phyloP scores from a whole-genome alignment of 768 basidiomycete genomes.

The Cystofilobasidium bisporidii region DNA sequence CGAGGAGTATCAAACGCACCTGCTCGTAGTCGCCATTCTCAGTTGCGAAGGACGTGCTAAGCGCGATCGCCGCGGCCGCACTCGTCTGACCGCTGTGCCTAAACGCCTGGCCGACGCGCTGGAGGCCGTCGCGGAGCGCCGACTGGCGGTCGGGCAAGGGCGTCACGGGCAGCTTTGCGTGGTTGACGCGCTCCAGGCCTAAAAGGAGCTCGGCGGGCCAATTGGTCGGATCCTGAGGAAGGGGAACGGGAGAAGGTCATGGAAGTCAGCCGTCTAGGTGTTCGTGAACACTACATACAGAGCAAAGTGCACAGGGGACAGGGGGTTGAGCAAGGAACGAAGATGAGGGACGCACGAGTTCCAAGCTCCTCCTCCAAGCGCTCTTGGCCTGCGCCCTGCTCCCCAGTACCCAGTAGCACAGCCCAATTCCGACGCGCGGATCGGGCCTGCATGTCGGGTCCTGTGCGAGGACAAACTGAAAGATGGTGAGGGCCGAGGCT shows the following conservation, averaged over 20 bases:
- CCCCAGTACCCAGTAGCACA: slow-evolving; percentile 85
- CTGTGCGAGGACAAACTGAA: slow-evolving; percentile 71
- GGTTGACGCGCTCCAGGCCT: slow-evolving; percentile 76
- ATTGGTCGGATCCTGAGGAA: slow-evolving; percentile 58
- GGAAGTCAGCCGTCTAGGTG: too few species aligned
- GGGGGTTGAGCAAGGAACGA: background rate
- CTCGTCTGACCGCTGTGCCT: slow-evolving; percentile 47
- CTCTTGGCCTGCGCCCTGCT: slow-evolving; percentile 69
- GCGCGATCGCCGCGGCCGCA: slow-evolving; percentile 70
- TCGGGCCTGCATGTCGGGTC: slow-evolving; percentile 76
- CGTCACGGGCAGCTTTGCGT: slow-evolving; percentile 59
- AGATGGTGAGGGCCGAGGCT: slow-evolving; percentile 67
- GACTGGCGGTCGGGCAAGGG: slow-evolving; percentile 43
- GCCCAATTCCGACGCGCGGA: slow-evolving; percentile 87
- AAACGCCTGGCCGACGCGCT: slow-evolving; percentile 58
- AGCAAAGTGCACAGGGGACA: too few species aligned
- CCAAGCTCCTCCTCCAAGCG: slow-evolving; percentile 83
- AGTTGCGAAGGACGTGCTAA: slow-evolving; percentile 63
- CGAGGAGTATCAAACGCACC: too few species aligned
- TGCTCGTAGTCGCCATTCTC: slow-evolving; percentile 57
- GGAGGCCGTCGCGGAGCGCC: slow-evolving; percentile 50
- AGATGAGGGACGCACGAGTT: slow-evolving; percentile 53
- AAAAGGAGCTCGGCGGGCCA: slow-evolving; percentile 73
- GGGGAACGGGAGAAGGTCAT: too few species aligned
- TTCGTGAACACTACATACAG: too few species aligned